These are phyloP conservation scores for Apiospora marii DNA, from an alignment of 2,329 filamentous ascomycete genomes.

Conservation along the genomic window DNA sequence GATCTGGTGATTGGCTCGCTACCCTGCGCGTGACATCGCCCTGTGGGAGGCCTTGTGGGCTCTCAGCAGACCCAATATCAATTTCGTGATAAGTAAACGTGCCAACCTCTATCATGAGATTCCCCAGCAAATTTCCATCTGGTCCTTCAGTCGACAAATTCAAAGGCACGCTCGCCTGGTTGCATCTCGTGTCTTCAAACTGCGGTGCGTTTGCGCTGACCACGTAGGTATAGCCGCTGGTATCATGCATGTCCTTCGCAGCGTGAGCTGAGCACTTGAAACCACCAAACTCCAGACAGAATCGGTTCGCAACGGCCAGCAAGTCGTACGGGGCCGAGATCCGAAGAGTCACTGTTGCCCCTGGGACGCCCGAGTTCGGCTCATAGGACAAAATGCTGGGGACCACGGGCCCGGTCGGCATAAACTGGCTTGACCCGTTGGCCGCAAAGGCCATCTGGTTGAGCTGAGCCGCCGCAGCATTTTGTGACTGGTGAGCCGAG, in stretches of 20 bases:
- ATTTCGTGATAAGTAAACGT: constrained; percentile 55
- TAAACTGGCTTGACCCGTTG: constrained; percentile 72
- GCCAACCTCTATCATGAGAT: constrained; percentile 56
- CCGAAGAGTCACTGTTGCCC: constrained; percentile 76
- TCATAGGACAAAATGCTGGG: constrained; percentile 74
- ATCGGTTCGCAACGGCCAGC: constrained; percentile 62
- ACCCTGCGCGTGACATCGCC: constrained; percentile 48
- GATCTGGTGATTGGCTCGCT: constrained; percentile 52
- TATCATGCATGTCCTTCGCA: constrained; percentile 65
- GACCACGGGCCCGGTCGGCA: constrained; percentile 66
- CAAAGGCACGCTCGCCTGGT: constrained; percentile 60
- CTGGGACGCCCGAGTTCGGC: constrained; percentile 72
- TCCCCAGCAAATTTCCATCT: constrained; percentile 51
- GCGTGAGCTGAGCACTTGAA: constrained; percentile 74
- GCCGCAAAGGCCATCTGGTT: constrained; percentile 65
- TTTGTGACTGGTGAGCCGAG: constrained; percentile 56
- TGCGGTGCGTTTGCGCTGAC: constrained; percentile 77
- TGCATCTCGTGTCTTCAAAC: constrained; percentile 58
- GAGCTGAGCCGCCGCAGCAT: constrained; percentile 55
- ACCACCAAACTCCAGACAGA: constrained; percentile 80
- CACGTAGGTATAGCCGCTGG: constrained; percentile 72
- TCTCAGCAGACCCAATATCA: constrained; percentile 42
- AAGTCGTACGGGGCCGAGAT: constrained; percentile 80
- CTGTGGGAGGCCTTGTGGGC: constrained; percentile 45
- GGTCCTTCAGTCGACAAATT: constrained; percentile 59